Evolutionary conservation across 257 asterid genomes (phyloP).

Genomic region (Knoxia roxburghii): DNA sequence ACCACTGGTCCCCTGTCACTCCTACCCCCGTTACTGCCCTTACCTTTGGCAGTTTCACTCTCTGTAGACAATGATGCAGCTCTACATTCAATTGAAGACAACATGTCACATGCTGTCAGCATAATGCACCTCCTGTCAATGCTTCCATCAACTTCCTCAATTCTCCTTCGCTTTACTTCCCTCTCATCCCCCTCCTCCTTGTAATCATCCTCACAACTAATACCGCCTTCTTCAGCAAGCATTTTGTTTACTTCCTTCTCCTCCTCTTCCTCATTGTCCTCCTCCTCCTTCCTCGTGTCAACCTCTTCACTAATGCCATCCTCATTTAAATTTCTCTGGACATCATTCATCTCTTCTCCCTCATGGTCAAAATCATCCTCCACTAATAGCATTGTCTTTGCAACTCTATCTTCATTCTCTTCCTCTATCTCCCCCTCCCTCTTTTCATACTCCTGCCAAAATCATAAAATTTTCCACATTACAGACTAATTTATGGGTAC

Average conservation of each 20-base stretch:
- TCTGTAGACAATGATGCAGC: slow-evolving; percentile 30
- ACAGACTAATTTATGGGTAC: background rate
- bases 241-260: slow-evolving; percentile 38
- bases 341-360: slow-evolving; percentile 20
- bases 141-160: slow-evolving; percentile 35
- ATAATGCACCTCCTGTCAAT: slow-evolving; percentile 27
- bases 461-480: slow-evolving; percentile 8
- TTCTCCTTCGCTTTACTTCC: slow-evolving; percentile 43
- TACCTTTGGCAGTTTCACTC: slow-evolving; percentile 17
- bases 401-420: slow-evolving; percentile 17
- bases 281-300: slow-evolving; percentile 27
- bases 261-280: slow-evolving; percentile 29
- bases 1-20: slow-evolving; percentile 24
- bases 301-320: slow-evolving; percentile 17
- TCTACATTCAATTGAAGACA: slow-evolving; percentile 24
- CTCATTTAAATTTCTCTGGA: slow-evolving; percentile 10
- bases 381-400: slow-evolving; percentile 12
- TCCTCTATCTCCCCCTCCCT: slow-evolving; percentile 23
- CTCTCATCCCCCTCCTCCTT: slow-evolving; percentile 39
- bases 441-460: slow-evolving; percentile 36
- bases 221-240: slow-evolving; percentile 35
- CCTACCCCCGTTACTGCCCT: slow-evolving; percentile 21
- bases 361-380: slow-evolving; percentile 13
- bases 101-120: slow-evolving; percentile 26
- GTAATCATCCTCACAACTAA: slow-evolving; percentile 26